Conservation (phyloP, 345 rosid species). For the Melastoma malabathricum region DNA sequence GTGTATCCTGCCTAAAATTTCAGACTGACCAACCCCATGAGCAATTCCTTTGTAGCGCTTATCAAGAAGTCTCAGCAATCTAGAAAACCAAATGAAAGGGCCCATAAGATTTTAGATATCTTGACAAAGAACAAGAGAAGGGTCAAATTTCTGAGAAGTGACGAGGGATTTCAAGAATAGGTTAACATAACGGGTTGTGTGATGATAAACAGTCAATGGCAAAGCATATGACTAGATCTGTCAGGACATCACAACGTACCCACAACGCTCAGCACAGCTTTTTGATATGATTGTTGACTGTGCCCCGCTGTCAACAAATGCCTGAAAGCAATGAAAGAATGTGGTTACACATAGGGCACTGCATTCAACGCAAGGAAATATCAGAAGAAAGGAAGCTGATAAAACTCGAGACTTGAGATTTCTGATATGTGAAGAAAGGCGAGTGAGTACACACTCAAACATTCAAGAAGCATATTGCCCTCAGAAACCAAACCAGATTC, state of each 20-base stretch:
- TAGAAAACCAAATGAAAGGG: slow-evolving; percentile 7
- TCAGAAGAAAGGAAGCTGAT: no score
- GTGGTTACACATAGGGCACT: no score
- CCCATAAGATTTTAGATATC: neutral
- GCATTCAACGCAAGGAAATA: no score
- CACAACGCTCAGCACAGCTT: slow-evolving; percentile 92
- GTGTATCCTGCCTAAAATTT: slow-evolving; percentile 92
- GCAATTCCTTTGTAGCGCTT: slow-evolving; percentile 88
- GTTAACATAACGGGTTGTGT: no score
- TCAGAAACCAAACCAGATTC: no score
- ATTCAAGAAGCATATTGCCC: no score
- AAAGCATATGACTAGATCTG: neutral
- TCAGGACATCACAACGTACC: slow-evolving; percentile 32
- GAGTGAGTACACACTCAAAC: no score
- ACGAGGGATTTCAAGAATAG: no score
- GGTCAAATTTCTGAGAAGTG: no score
- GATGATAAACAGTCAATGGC: no score
- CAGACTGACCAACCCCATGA: slow-evolving; percentile 98
- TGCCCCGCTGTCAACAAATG: slow-evolving; percentile 97
- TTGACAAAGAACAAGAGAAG: slow-evolving; percentile 2
- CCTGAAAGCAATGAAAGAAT: slow-evolving; percentile 30
- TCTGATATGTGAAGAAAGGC: no score
- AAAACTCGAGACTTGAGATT: no score
- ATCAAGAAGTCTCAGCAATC: slow-evolving; percentile 88
- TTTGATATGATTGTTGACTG: slow-evolving; percentile 96